Base-by-base conservation (phyloP, 768 basidiomycete genomes). In the Leucocoprinus leucothites region DNA sequence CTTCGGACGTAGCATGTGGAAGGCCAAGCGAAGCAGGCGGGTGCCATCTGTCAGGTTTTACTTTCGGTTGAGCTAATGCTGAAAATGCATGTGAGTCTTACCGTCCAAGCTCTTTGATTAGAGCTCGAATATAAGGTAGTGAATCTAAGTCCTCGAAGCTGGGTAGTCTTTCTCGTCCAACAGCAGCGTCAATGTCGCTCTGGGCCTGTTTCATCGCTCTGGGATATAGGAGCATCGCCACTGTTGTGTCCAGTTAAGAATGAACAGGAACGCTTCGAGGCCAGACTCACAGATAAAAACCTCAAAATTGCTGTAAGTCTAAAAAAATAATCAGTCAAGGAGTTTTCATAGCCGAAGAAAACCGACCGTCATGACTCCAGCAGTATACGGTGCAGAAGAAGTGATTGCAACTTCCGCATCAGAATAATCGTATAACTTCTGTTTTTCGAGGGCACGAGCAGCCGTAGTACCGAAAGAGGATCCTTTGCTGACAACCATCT, bases 331-430 rank as follows among this genome's bases (percentile, higher is more conserved):
- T 9, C 4, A 19, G 31, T 35, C 5, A n/a, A 6, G 38, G 13
- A 7, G 14, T n/a, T 13, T 14, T 48, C 3, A n/a, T 34, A 9
- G 3, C n/a, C n/a, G n/a, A n/a, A 6, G 34, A 31, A 3, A 9
- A 35, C 47, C 2, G 41, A 71, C 69, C 1, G 67, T 69, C n/a
- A 60, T 61, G 0, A 69, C 63, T 3, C 68, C 70, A 11, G 67
- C 70, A 7, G 60, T 46, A 36, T 65, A 69, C 0, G 69, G 68
- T 1, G 68, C 61, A 2, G 65, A 64, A 16, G 66, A 57, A 3
- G 63, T 63, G 56, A 73, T 75, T 0, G 76, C 74, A 56, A 71
- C 70, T 59, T 77, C 77, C 9, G 74, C 62, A 28, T 75, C 66
- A 19, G 64, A 71, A n/a, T 78, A 64, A 9, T 70, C 73, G 51